Base-by-base conservation (phyloP, 345 rosid species). In the Eucalyptus tenuipes region DNA sequence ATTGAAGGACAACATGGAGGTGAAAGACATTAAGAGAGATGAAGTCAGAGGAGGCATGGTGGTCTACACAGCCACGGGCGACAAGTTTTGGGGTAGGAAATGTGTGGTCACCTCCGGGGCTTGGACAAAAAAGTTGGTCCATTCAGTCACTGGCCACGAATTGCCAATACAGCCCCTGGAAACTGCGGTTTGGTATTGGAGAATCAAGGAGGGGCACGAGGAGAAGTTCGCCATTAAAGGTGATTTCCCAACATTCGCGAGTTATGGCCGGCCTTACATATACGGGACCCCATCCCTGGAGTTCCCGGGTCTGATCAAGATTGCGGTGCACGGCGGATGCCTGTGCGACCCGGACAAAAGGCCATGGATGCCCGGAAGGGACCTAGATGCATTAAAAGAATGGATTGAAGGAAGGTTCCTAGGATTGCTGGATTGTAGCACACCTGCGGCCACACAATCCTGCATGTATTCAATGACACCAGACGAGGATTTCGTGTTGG, bases 261-360 rank as follows among this genome's bases (percentile, higher is more conserved):
- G 94, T 90, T 94, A 96, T 2, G 97, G 97, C 4, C 88, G 90
- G 59, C 96, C 97, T 2, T 93, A 94, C 47, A 86, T 96, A 4
- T 96, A 96, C 42, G 99, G 99, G 24, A 96, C 99, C 15, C 99
- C 99, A 15, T 94, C 97, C 2, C 81, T 95, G 88, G 99, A 97
- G 94, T 96, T 89, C 86, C 99, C 98, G 3, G 98, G 99, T 15
- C 49, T 98, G 92, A 92, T 97, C 79, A 97, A 97, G 91, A 81
- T 95, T 0, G 97, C 93, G 1, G 92, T 93, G n/a, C 97, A 96
- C 10, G 97, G 96, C 0, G 99, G 99, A 15, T 49, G 88, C 87
- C 93, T 75, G 3, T 96, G 98, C 44, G 94, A 96, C 90, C 99
- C 99, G 4, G 98, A 96, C 68, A 96, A 90, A 90, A 94, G 99